Base-by-base conservation (phyloP, 306 rosid genomes). In the Quercus parvula region DNA sequence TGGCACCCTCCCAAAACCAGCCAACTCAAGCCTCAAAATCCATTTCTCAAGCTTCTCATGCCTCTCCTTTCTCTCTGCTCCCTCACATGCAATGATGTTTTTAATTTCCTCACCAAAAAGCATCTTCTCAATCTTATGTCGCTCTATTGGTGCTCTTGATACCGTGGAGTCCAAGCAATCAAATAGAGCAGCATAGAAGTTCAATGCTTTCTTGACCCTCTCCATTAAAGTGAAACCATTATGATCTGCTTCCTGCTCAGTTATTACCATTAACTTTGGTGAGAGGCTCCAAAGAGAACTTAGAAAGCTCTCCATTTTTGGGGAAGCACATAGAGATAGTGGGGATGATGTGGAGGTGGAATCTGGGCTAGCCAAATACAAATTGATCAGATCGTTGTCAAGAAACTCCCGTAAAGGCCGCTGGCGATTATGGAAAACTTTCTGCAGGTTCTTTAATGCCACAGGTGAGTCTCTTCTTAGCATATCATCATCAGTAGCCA, bases 161-260 rank as follows among this genome's bases (percentile, higher is more conserved):
- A 89, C 94, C 12, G 92, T 89, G 0, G 95, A 90, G 41, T 91
- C 94, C 88, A 94, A 84, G 81, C 94, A 91, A 56, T 94, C 98
- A 75, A 94, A 94, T 63, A 91, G 71, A 13, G 97, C 89, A 52
- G 88, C 91, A 58, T 93, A 93, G 25, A 84, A 93, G 85, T 90
- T 24, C 67, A 91, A 35, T 27, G 97, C 94, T 72, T 77, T 82
- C 28, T 77, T 73, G 38, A 91, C 81, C 81, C 99, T 91, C 76
- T 94, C 99, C 89, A 85, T 78, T 24, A 94, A 75, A 41, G 79
- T 84, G 17, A 81, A 85, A 20, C 94, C 94, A 66, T 90, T 84
- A 84, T 52, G 88, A 84, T 94, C 86, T n/a, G 99, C 86, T 77
- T 94, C 99, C 67, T 94, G 99, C 84, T 94, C 99, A 1, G 97